A percentile compares a stretch with the other conserved stretches of the same genome.
These are phyloP conservation scores for Podospora australis DNA, from an alignment of 495 filamentous ascomycete genomes.

Conservation along the genomic window DNA sequence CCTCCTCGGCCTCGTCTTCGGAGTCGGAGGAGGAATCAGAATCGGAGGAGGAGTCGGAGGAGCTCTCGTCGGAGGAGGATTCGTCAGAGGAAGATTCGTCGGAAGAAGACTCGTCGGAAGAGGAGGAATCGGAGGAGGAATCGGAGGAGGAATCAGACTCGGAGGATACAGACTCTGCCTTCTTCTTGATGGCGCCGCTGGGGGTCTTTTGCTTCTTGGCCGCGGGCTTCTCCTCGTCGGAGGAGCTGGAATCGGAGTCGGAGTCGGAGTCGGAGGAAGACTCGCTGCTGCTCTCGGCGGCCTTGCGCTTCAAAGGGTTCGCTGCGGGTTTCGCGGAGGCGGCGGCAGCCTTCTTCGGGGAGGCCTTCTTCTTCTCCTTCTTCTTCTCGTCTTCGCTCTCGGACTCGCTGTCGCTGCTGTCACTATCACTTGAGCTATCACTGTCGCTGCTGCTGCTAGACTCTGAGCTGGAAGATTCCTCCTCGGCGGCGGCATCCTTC, in stretches of 20 bases:
- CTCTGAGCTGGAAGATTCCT: slow-evolving; percentile 31
- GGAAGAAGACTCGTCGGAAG: slow-evolving; percentile 1
- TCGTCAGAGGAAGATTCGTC: slow-evolving; percentile 24
- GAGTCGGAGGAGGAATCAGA: slow-evolving; percentile 31
- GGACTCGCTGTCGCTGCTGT: slow-evolving; percentile 51
- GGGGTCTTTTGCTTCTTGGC: slow-evolving; percentile 24
- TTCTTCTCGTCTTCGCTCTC: slow-evolving; percentile 58
- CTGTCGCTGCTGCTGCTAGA: slow-evolving; percentile 40
- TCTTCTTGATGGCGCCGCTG: slow-evolving; percentile 1
- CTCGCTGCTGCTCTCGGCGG: slow-evolving; percentile 37
- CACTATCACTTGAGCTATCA: slow-evolving; percentile 56
- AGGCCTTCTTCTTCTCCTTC: slow-evolving; percentile 21
- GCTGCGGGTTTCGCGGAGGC: no score
- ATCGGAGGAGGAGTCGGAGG: slow-evolving; percentile 6
- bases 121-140: slow-evolving; percentile 22
- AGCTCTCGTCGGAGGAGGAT: slow-evolving; percentile 26
- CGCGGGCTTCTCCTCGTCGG: slow-evolving; percentile 30
- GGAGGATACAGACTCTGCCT: slow-evolving; percentile 23
- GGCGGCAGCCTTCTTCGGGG: slow-evolving; percentile 8
- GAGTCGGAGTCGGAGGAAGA: slow-evolving; percentile 21
- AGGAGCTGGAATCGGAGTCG: slow-evolving; percentile 29
- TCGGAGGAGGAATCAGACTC: slow-evolving; percentile 39
- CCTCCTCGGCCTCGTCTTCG: slow-evolving; percentile 41
- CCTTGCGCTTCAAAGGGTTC: slow-evolving; percentile 60
- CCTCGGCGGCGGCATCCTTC: slow-evolving; percentile 46